A percentile compares a stretch with the other conserved stretches of the same genome.
phyloP scores from a whole-genome alignment of 805 yeast species.

The Metschnikowia lochheadii region DNA sequence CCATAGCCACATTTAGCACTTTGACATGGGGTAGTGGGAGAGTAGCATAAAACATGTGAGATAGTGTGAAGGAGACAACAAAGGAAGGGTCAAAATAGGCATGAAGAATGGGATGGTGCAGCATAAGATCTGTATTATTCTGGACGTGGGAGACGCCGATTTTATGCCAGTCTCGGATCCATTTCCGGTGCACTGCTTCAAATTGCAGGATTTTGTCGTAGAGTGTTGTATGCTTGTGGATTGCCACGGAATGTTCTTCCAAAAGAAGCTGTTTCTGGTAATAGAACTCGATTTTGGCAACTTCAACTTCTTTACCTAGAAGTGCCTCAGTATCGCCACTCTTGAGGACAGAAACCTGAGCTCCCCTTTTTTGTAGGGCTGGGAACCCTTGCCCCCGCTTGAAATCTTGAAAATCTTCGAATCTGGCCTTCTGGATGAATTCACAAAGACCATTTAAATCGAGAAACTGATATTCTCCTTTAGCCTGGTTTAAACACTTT shows the following conservation, averaged over 20 bases:
- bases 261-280: conserved; percentile 25
- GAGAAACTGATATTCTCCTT: background rate
- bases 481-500: background rate
- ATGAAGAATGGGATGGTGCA: conserved; percentile 5
- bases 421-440: background rate
- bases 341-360: too few species aligned
- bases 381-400: background rate
- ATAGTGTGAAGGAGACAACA: conserved; percentile 17
- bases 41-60: conserved; percentile 19
- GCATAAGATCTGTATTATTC: background rate
- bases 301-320: too few species aligned
- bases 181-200: background rate
- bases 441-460: background rate
- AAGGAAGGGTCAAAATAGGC: conserved; percentile 13
- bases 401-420: background rate
- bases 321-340: too few species aligned
- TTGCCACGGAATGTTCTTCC: conserved; percentile 20
- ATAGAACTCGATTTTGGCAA: conserved; percentile 14
- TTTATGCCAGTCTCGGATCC: conserved; percentile 2
- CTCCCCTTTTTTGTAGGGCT: background rate
- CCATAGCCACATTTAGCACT: conserved; percentile 16
- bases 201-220: background rate
- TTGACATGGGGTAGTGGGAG: conserved; percentile 16
- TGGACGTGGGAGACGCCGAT: background rate
- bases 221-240: background rate